Evolutionary conservation across 2,329 filamentous ascomycete genomes (phyloP), one percentile per base, ranked within the genome.

Genomic region (Hirsutella minnesotensis): DNA sequence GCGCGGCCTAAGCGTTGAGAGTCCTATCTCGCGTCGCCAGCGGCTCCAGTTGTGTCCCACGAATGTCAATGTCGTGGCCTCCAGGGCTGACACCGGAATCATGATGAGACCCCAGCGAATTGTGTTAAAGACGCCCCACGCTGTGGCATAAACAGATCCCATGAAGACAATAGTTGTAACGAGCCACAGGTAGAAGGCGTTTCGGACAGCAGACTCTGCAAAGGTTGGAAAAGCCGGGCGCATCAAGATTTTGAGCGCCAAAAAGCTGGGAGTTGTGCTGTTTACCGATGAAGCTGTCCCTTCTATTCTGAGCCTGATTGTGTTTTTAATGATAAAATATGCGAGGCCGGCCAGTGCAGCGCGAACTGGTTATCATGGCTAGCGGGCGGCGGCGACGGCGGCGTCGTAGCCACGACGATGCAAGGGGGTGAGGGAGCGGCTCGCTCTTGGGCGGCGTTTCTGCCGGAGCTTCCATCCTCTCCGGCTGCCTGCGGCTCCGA

Each of bases 41-140:
- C 56, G 47, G 1, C 80, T 80, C 81, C 81, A 86, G 2, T 59
- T 60, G 49, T 86, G 81, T 0, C 81, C 79, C 15, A 83, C 67
- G 51, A 85, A 86, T 0, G 77, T 67, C 0, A 82, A 61, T 0
- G 77, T 68, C 0, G 81, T 81, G 2, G 75, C 75, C 56, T 87
- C 80, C 0, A 86, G 63, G 0, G 80, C 70, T 46, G 77, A 72
- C 0, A 86, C 77, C 0, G 81, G 81, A 0, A 86, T 79, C 81
- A 86, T 87, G 24, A 86, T 64, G 1, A 86, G 63, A 0, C 81
- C 82, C 81, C 81, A 86, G 13, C 81, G 70, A 35, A 86, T 86
- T 0, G 80, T 86, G 44, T 74, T 82, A 62, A 87, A 87, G 10
- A 86, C 66, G 2, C 80, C 77, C 81, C 81, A 87, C 1, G 81